Percentiles rank a stretch among this genome's conserved stretches.
Conservation (phyloP, 2,329 filamentous ascomycete genomes). For the Neospermospora avenae region DNA sequence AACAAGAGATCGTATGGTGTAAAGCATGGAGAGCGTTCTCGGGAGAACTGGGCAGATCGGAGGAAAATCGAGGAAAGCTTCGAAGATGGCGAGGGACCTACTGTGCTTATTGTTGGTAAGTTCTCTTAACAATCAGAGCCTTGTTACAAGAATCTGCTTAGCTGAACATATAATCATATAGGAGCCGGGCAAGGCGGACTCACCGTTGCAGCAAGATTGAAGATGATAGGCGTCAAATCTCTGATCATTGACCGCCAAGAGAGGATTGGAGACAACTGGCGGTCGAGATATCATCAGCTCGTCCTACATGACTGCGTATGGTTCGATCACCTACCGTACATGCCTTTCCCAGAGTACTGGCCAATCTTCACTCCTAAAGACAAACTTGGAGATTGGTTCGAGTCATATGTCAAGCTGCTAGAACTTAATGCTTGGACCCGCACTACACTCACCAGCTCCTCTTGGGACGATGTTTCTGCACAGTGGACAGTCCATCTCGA, state of each 20-base stretch:
- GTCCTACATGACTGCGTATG: conserved; percentile 64
- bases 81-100: conserved; percentile 39
- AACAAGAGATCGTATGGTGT: conserved; percentile 52
- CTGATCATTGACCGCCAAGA: conserved; percentile 58
- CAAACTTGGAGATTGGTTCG: conserved; percentile 67
- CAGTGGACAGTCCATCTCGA: conserved; percentile 55
- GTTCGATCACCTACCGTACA: conserved; percentile 53
- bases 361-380: conserved; percentile 70
- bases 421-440: conserved; percentile 66
- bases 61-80: conserved; percentile 48
- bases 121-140: conserved; percentile 17
- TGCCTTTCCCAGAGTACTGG: conserved; percentile 63
- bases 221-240: conserved; percentile 53
- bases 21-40: conserved; percentile 50
- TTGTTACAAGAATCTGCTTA: conserved; percentile 48
- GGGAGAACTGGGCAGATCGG: conserved; percentile 59
- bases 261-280: conserved; percentile 62
- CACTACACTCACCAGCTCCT: conserved; percentile 46
- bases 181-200: conserved; percentile 61
- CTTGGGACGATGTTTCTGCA: conserved; percentile 48
- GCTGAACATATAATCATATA: conserved; percentile 19
- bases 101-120: conserved; percentile 59
- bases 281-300: conserved; percentile 56
- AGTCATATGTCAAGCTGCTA: conserved; percentile 60
- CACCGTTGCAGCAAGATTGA: conserved; percentile 54